Base-by-base conservation (phyloP, 2,329 filamentous ascomycete genomes). In the Alternaria brassicicola region DNA sequence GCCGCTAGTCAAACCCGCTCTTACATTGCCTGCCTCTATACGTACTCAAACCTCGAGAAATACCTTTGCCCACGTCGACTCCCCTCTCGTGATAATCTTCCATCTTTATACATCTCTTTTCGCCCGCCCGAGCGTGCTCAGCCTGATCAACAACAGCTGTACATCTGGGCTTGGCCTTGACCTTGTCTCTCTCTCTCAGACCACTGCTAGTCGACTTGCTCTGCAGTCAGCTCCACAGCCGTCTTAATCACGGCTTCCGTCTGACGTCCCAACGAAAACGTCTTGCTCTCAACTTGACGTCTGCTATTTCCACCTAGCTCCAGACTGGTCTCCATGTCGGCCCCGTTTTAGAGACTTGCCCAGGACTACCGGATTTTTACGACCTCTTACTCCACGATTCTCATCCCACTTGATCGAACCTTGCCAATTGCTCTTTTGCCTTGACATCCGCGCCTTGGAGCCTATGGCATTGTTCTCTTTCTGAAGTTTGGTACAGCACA, bases 171-270 rank as follows among this genome's bases (percentile, higher is more conserved):
- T 60, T 62, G 35, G 52, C 61, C 59, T 56, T 61, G 56, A 53
- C 46, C 38, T 61, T 52, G 53, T 59, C 57, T 48, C 48, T 59
- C 57, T 48, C 48, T 52, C 46, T 38, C 59, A 61, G 52, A 57
- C 57, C 65, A 64, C 59, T 59, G 62, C 56, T 62, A 63, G 55
- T 48, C 48, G 57, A 61, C 52, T 52, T 61, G 52, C 59, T 61
- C 59, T 63, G 59, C 67, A 58, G 59, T 65, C 70, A 65, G 65
- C 72, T 66, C 58, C 70, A 66, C 61, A 71, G 67, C 68, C 70
- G 36, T 59, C 65, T 61, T 64, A 55, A 68, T 57, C 61, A 67
- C 64, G 42, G 58, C 49, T 59, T 42, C 43, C 49, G 59, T 69
- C 68, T 68, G 63, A 68, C 63, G 60, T 59, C 55, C 59, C 60